Evolutionary conservation across 768 basidiomycete genomes (phyloP).

Genomic region (Termitomyces sp.): DNA sequence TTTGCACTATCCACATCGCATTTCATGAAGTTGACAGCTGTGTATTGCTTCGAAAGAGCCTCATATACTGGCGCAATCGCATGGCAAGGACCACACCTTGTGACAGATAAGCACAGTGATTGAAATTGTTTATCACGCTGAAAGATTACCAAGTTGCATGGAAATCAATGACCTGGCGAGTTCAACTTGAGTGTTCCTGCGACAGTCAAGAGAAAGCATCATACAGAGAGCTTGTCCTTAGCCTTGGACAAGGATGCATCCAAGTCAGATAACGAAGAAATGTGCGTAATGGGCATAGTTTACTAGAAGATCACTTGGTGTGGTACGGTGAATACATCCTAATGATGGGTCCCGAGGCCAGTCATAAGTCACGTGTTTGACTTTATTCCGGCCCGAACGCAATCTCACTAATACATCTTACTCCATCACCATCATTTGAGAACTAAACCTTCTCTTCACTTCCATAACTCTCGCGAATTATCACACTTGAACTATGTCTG

Average conservation of each 20-base stretch:
- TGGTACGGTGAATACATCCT: too few relatives aligned
- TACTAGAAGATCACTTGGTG: background rate
- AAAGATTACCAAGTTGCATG: slow-evolving; percentile 69
- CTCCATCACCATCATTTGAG: slow-evolving; percentile 22
- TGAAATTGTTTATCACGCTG: background rate
- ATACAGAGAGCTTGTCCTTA: slow-evolving; percentile 60
- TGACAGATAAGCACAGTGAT: slow-evolving; percentile 7
- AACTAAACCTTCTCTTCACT: slow-evolving; percentile 5
- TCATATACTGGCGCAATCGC: slow-evolving; percentile 76
- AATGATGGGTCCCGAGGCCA: too few relatives aligned
- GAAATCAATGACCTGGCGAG: slow-evolving; percentile 72
- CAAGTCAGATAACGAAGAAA: slow-evolving; percentile 60
- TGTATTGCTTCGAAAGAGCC: slow-evolving; percentile 60
- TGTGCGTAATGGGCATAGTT: slow-evolving; percentile 55
- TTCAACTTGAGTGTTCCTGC: background rate
- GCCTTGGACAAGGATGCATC: slow-evolving; percentile 52
- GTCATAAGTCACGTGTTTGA: slow-evolving; percentile 19
- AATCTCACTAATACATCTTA: background rate
- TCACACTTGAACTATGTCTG: slow-evolving; percentile 47
- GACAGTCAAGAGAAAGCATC: slow-evolving; percentile 5
- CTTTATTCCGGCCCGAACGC: slow-evolving; percentile 1
- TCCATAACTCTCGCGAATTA: background rate
- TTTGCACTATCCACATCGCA: slow-evolving; percentile 70
- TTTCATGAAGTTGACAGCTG: slow-evolving; percentile 76
- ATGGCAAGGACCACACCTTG: slow-evolving; percentile 87